A percentile compares a stretch with the other conserved stretches of the same genome.
Conservation (phyloP, 1,139 yeast genomes). For the Geotrichum aggregatum region DNA sequence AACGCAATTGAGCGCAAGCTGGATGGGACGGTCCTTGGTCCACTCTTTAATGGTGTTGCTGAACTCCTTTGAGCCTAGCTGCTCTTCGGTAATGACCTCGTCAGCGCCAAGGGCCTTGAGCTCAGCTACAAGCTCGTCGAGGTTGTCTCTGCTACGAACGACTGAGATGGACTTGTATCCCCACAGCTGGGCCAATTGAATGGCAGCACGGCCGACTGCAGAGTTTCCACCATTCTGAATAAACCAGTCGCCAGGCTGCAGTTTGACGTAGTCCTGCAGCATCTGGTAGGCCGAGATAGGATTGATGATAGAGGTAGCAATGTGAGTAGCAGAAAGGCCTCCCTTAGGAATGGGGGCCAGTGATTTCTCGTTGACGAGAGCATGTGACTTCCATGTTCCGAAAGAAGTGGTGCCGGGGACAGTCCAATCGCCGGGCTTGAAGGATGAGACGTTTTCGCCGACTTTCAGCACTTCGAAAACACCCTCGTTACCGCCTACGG, state of each 20-base stretch:
- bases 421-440: constrained; percentile 81
- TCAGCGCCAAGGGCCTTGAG: constrained; percentile 73
- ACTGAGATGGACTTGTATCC: constrained; percentile 84
- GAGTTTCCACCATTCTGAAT: constrained; percentile 96
- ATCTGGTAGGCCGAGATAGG: constrained; percentile 90
- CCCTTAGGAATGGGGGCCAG: constrained; percentile 53
- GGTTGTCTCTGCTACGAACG: constrained; percentile 76
- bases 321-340: constrained; percentile 7
- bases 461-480: constrained; percentile 74
- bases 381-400: constrained; percentile 95
- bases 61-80: constrained; percentile 65
- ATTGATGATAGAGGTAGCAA: constrained; percentile 50
- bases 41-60: constrained; percentile 58
- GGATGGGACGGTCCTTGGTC: constrained; percentile 51
- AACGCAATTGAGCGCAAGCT: constrained; percentile 83
- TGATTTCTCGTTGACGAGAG: constrained; percentile 43
- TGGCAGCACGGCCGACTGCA: constrained; percentile 91
- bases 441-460: constrained; percentile 47
- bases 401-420: constrained; percentile 77
- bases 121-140: constrained; percentile 58
- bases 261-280: constrained; percentile 65
- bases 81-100: constrained; percentile 82
- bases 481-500: constrained; percentile 93
- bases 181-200: constrained; percentile 74
- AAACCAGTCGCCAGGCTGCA: constrained; percentile 80